phyloP scores from a whole-genome alignment of 2,329 filamentous ascomycete species.

The Bimuria novae-zelandiae region DNA sequence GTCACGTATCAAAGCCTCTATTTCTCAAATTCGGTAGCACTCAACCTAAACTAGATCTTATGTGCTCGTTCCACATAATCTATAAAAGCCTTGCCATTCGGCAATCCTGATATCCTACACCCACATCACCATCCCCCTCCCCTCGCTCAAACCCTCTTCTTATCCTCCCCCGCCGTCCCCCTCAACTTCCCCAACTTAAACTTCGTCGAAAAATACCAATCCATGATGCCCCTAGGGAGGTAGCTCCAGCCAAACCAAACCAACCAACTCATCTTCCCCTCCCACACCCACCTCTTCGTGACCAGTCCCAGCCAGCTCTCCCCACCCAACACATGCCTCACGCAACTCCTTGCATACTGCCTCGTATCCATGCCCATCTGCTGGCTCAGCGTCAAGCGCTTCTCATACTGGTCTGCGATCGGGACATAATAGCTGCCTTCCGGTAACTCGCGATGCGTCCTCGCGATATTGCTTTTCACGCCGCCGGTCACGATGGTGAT shows the following conservation, averaged over 20 bases:
- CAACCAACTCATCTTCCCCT: slow-evolving; percentile 55
- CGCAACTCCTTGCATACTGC: slow-evolving; percentile 60
- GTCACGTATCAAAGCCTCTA: too few relatives aligned
- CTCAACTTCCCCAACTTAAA: slow-evolving; percentile 57
- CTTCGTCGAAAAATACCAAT: slow-evolving; percentile 54
- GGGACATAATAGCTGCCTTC: slow-evolving; percentile 58
- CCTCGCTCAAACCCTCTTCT: slow-evolving; percentile 33
- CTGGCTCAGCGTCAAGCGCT: slow-evolving; percentile 59
- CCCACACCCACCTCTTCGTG: slow-evolving; percentile 59
- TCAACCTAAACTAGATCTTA: too few relatives aligned
- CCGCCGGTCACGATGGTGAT: slow-evolving; percentile 62
- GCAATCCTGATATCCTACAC: too few relatives aligned
- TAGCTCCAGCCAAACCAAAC: slow-evolving; percentile 56
- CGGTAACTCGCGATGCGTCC: slow-evolving; percentile 54
- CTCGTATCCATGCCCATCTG: slow-evolving; percentile 57
- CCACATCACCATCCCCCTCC: too few relatives aligned
- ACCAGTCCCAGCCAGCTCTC: slow-evolving; percentile 28
- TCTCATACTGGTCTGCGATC: slow-evolving; percentile 56
- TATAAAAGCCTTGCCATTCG: too few relatives aligned
- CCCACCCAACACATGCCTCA: slow-evolving; percentile 54
- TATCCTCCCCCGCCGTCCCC: slow-evolving; percentile 36
- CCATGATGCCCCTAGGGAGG: slow-evolving; percentile 51
- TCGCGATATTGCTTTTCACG: slow-evolving; percentile 62
- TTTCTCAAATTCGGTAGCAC: too few relatives aligned
- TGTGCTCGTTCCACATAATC: too few relatives aligned